Base-by-base conservation (phyloP, 192 early-diverging fungal species). In the Entomortierella beljakovae region DNA sequence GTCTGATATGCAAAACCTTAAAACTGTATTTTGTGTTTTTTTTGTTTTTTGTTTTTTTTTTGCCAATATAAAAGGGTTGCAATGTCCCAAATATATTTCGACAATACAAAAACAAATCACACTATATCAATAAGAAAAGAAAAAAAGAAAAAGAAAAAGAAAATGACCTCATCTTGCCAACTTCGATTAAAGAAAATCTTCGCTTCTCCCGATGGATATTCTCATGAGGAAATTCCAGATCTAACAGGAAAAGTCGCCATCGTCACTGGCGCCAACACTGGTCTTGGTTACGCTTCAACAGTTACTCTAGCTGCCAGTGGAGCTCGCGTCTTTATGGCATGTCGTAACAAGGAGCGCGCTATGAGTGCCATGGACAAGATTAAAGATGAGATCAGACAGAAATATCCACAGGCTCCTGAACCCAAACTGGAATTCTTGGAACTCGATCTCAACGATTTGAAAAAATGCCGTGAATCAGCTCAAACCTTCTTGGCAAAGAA, bases 231-330 rank as follows among this genome's bases (percentile, higher is more conserved):
- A 16, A 81, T 73, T 29, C 73, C 80, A 42, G 74, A 80, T 15
- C 59, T 80, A 13, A 68, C 80, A 5, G 82, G 80, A 18, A 86
- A 86, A 33, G 46, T 81, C 23, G 80, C 77, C 11, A 84, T 88
- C 18, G 67, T 88, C 32, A 88, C 86, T 9, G 86, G 86, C 0
- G 77, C 75, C 23, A 88, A 82, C 48, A 69, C 80, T 18, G 86
- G 86, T 25, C 50, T 80, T 0, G 77, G 77, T 0, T 80, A 67
- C 35, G 57, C 50, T 0, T 67, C 77, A 2, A 66, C 64, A 1
- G 63, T 64, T 28, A 69, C 69, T 7, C 49, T 80, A 15, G 69
- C 77, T 16, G 69, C 25, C 20, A 48, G 67, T 40, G 60, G 60
- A 16, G 77, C 77, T 1, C 69, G 56, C 8, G 77, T 80, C 37